Percentiles rank a stretch among this genome's conserved stretches.
Evolutionary conservation across 2,329 filamentous ascomycete genomes (phyloP).

Genomic region (Cercospora sp.): DNA sequence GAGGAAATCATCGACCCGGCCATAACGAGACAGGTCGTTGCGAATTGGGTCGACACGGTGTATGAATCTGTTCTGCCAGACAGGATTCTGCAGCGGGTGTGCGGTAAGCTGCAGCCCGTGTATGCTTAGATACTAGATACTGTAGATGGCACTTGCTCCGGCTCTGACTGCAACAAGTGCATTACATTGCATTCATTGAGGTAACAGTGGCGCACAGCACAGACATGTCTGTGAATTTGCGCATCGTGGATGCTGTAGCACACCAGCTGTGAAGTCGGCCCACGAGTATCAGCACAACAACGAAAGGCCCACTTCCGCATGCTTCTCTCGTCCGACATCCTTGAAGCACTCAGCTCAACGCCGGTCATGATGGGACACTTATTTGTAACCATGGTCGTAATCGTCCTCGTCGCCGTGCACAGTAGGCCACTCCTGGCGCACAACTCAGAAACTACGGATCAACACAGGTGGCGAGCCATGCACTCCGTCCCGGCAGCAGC

Average conservation of each 20-base stretch:
- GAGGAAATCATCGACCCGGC: constrained; percentile 67
- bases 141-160: background rate
- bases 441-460: background rate
- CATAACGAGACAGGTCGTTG: constrained; percentile 56
- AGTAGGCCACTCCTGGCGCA: background rate
- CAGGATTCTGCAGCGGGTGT: constrained; percentile 47
- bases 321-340: background rate
- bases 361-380: background rate
- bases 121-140: constrained; percentile 26
- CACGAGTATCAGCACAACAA: background rate
- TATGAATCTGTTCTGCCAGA: constrained; percentile 56
- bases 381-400: background rate
- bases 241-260: background rate
- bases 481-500: background rate
- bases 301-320: background rate
- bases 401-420: background rate
- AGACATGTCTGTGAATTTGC: background rate
- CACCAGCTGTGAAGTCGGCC: background rate
- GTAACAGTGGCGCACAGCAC: background rate
- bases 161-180: background rate
- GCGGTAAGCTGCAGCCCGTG: constrained; percentile 36
- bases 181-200: background rate
- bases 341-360: background rate
- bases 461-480: background rate
- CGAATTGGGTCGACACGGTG: constrained; percentile 57